Evolutionary conservation across 2,329 filamentous ascomycete species (phyloP), one percentile per base, ranked within the genome.

Genomic region (Colletotrichum costaricense): DNA sequence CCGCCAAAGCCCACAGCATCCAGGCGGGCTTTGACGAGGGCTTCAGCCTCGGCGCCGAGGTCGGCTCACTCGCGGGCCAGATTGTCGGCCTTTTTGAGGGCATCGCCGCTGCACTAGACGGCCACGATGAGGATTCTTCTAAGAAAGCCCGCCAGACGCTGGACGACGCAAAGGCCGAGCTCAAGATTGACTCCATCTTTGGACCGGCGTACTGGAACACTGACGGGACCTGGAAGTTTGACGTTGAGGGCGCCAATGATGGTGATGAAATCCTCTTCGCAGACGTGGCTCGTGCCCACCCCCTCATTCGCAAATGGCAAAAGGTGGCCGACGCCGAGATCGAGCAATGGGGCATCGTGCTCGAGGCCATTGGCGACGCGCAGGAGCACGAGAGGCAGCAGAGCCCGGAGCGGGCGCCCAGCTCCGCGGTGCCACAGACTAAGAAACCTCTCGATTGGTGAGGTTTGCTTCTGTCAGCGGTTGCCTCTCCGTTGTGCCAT

Each of bases 21-120:
- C 97, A 99, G 83, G 87, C 88, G 16, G 96, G 96, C 0, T 98
- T 99, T 79, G 97, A 99, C 80, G 94, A 96, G 76, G 96, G 96
- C 0, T 98, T 95, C 81, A 88, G 91, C 16, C 87, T 98, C 0
- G 97, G 97, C 14, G 95, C 95, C 1, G 91, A 93, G 64, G 85
- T 98, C 35, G 97, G 96, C 0, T 81, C 93, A 75, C 88, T 88
- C 33, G 93, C 92, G 0, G 97, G 97, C 0, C 91, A 91, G 76
- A 84, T 97, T 14, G 81, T 97, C 4, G 97, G 97, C 0, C 84
- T 94, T 4, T 79, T 98, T 6, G 94, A 97, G 78, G 95, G 93
- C 0, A 83, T 98, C 24, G 82, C 86, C 1, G 83, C 84, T 16
- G 90, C 91, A 11, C 76, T 89, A 69, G 77, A 74, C 54, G 75